Evolutionary conservation across 2,329 filamentous ascomycete species (phyloP), one percentile per base, ranked within the genome.

Genomic region (Mycosphaerelloides madeirae): DNA sequence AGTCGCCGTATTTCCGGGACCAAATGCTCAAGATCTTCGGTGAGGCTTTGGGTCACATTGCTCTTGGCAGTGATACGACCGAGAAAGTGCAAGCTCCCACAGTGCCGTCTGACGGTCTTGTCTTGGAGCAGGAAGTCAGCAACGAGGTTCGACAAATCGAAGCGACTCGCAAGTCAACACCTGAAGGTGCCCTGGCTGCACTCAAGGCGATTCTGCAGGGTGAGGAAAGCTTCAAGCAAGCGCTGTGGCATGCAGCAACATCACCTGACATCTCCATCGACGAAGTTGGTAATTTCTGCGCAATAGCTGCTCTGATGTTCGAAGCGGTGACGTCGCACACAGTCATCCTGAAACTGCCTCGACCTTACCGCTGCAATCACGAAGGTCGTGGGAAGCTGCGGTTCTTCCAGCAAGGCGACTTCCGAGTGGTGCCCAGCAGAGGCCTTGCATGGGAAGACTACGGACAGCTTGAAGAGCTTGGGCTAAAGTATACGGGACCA

Each of bases 171-270:
- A 74, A 70, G 50, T 72, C 51, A 1, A 79, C 72, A 3, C 67
- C 81, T n/a, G 71, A 76, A 20, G 79, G 78, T 25, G 80, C 80
- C 5, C 62, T 81, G 18, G 68, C 68, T 22, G 79, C 76, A 1
- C 63, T 84, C 29, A 81, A 75, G 57, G 61, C 62, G 28, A 75
- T 79, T 41, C 54, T 84, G 14, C 66, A 66, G 3, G 58, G 65
- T 6, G 73, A 81, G 38, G 49, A 67, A 29, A 59, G 64, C 2
- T 68, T 84, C 43, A 74, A 74, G 52, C 61, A 74, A 31, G 72
- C 73, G 11, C 59, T 84, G 3, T 80, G 79, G 71, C 68, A 74
- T 43, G 79, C 79, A 2, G 71, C 79, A 18, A 67, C 58, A 40
- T 76, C 79, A 0, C 71, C 68, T 1, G 61, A 59, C 4, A 67